These are phyloP conservation scores for Gynostemma pentaphyllum DNA, from an alignment of 306 rosid species.

Conservation along the genomic window DNA sequence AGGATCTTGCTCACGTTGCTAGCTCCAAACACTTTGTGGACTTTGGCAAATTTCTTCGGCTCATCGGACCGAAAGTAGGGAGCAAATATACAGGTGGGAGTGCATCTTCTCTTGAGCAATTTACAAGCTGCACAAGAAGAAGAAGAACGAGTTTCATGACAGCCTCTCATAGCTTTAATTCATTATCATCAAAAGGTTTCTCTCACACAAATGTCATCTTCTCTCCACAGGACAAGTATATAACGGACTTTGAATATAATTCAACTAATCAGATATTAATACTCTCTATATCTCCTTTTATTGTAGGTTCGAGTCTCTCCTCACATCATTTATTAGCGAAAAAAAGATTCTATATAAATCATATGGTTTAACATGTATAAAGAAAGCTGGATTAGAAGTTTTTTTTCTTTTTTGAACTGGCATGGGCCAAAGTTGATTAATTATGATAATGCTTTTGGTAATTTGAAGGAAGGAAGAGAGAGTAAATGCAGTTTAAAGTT, in stretches of 20 bases:
- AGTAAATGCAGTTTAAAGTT: conserved; percentile 3
- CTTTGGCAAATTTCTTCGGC: conserved; percentile 68
- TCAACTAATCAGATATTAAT: no score
- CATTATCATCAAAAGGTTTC: no score
- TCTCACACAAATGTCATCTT: not conserved
- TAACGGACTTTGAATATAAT: no score
- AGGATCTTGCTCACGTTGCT: conserved; percentile 96
- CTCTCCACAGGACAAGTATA: not conserved
- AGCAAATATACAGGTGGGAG: conserved; percentile 68
- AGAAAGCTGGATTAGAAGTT: not conserved
- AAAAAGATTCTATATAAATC: no score
- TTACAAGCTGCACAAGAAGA: conserved; percentile 98
- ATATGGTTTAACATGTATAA: not conserved
- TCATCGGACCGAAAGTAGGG: conserved; percentile 77
- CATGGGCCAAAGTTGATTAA: not conserved
- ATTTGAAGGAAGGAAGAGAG: not conserved
- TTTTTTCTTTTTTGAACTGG: no score
- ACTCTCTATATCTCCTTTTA: no score
- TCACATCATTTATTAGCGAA: no score
- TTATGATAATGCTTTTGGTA: not conserved
- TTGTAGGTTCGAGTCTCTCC: no score
- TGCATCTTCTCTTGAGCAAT: conserved; percentile 68
- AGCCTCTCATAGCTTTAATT: conserved; percentile 39
- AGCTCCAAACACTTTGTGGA: conserved; percentile 92
- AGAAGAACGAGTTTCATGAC: conserved; percentile 63